Evolutionary conservation across 1,284 basidiomycete species (phyloP).

Genomic region (Ceratobasidium papillatum): DNA sequence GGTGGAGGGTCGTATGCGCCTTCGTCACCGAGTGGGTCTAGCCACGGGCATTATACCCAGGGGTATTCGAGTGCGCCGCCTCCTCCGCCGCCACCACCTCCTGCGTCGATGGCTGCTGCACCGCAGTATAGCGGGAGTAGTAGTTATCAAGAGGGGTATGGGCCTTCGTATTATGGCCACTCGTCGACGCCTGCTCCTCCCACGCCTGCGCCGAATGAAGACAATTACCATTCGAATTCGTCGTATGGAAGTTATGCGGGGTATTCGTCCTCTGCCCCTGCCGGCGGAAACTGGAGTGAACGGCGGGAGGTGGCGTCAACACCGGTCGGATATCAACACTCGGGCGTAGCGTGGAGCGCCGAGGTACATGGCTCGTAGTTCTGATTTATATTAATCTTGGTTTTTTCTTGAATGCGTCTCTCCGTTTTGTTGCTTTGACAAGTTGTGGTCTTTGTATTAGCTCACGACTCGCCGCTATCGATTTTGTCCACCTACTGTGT

Average conservation of each 20-base stretch:
- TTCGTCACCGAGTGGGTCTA: background rate
- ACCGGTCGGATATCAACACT: background rate
- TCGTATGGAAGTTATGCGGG: background rate
- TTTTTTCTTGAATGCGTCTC: background rate
- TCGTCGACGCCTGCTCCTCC: constrained; percentile 2
- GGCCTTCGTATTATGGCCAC: constrained; percentile 18
- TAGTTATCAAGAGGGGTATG: background rate
- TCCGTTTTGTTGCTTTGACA: background rate
- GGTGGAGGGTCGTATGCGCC: constrained; percentile 11
- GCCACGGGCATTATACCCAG: background rate
- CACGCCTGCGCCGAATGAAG: background rate
- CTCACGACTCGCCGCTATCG: background rate
- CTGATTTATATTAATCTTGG: background rate
- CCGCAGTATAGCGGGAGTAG: background rate
- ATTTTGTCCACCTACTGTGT: background rate
- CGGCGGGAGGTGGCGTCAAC: background rate
- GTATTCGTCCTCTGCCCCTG: background rate
- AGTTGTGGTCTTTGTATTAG: background rate
- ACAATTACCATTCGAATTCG: constrained; percentile 4
- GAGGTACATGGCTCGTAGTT: constrained; percentile 32
- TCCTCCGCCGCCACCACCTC: background rate
- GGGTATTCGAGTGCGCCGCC: background rate
- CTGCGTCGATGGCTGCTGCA: background rate
- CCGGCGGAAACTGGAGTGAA: background rate
- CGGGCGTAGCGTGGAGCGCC: constrained; percentile 7